Percentiles rank a stretch among this genome's conserved stretches.
These are phyloP conservation scores for Boletus pseudopeckii DNA, from an alignment of 768 basidiomycete genomes.

Conservation along the genomic window DNA sequence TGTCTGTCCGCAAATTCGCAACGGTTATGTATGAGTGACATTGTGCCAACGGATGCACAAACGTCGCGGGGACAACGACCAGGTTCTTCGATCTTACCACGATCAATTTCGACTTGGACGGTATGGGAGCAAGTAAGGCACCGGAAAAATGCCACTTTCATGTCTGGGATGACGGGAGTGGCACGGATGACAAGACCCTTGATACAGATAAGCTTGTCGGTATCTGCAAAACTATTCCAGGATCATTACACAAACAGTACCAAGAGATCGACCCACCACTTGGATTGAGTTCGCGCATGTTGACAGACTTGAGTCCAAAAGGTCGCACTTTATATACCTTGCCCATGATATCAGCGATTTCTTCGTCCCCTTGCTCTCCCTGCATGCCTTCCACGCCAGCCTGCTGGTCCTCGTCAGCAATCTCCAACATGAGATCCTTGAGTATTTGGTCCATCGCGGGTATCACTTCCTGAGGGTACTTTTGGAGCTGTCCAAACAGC, in stretches of 20 bases:
- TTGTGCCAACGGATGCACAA: conserved; percentile 82
- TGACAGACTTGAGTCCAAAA: conserved; percentile 76
- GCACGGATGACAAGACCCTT: conserved; percentile 97
- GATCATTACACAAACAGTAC: not conserved
- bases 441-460: conserved; percentile 97
- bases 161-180: conserved; percentile 97
- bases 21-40: conserved; percentile 95
- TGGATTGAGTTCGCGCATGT: conserved; percentile 96
- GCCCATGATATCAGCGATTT: conserved; percentile 83
- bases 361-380: conserved; percentile 73
- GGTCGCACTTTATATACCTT: conserved; percentile 93
- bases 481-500: conserved; percentile 77
- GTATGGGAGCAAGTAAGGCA: conserved; percentile 95
- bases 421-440: conserved; percentile 88
- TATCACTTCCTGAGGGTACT: conserved; percentile 96
- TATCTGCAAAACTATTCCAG: conserved; percentile 53
- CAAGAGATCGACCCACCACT: conserved; percentile 51
- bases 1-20: conserved; percentile 96
- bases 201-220: conserved; percentile 94
- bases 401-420: conserved; percentile 78
- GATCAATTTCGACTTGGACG: conserved; percentile 94
- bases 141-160: conserved; percentile 98
- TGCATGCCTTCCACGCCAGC: conserved; percentile 71
- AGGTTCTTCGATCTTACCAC: conserved; percentile 97
- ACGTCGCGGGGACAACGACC: conserved; percentile 89